Percentiles rank a stretch among this genome's conserved stretches.
These are phyloP conservation scores for Suhomyces kunorum DNA, from an alignment of 1,139 yeast genomes.

Conservation along the genomic window DNA sequence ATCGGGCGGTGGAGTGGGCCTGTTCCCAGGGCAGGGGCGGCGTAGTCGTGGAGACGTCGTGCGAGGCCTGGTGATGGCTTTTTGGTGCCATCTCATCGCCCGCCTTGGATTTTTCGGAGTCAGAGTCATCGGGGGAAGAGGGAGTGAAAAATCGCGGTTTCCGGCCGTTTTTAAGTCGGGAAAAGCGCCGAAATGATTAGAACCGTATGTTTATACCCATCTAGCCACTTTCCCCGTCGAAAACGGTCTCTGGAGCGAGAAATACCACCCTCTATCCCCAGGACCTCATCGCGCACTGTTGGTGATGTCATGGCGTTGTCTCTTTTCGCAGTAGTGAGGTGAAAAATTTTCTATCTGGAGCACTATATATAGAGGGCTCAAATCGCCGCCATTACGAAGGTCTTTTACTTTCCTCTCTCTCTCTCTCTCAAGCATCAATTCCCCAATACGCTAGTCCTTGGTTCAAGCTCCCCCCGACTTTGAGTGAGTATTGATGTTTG, in stretches of 20 bases:
- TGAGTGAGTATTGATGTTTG: conserved; percentile 17
- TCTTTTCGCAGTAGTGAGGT: too few relatives aligned
- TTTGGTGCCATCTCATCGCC: conserved; percentile 9
- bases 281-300: conserved; percentile 4
- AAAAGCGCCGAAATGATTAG: not conserved
- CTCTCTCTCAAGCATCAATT: conserved; percentile 16
- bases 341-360: conserved; percentile 9
- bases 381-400: conserved; percentile 6
- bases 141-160: not conserved
- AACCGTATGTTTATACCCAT: too few relatives aligned
- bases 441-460: conserved; percentile 15
- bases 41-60: conserved; percentile 5
- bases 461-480: conserved; percentile 13
- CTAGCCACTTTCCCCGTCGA: not conserved
- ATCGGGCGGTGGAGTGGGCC: too few relatives aligned
- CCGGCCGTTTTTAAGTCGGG: not conserved
- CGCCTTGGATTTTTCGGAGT: conserved; percentile 5
- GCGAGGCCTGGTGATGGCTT: conserved; percentile 2
- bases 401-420: conserved; percentile 14
- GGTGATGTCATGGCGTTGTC: conserved; percentile 14
- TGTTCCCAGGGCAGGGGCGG: too few relatives aligned
- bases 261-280: not conserved
- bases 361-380: conserved; percentile 8
- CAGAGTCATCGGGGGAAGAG: not conserved
- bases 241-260: not conserved